Conservation (phyloP, 164 flowering plant genomes). For the Umbilicus rupestris region DNA sequence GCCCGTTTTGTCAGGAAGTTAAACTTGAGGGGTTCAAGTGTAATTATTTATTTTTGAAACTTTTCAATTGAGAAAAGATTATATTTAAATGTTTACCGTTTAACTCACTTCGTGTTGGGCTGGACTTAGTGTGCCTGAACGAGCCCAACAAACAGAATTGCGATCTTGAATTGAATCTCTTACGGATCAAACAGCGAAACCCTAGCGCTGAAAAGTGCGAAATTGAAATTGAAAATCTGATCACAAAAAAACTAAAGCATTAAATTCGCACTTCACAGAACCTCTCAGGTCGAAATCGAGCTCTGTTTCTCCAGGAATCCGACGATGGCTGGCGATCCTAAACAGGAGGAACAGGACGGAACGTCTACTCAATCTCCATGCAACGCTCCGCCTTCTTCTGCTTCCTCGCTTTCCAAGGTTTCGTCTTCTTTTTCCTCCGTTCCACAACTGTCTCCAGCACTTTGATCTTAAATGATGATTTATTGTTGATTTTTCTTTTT, state of each 20-base stretch:
- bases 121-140: not conserved
- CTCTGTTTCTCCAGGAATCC: not conserved
- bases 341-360: slow-evolving; percentile 75
- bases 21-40: no score
- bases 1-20: no score
- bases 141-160: not conserved
- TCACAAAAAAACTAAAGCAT: not conserved
- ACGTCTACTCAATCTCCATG: slow-evolving; percentile 80
- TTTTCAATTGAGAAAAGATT: no score
- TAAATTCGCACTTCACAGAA: not conserved
- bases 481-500: not conserved
- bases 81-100: no score
- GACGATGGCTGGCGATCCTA: slow-evolving; percentile 12
- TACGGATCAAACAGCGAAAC: slow-evolving; percentile 9
- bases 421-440: slow-evolving; percentile 14
- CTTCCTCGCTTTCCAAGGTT: slow-evolving; percentile 79
- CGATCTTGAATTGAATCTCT: not conserved
- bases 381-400: slow-evolving; percentile 73
- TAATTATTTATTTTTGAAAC: no score
- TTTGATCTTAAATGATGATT: not conserved
- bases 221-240: slow-evolving; percentile 1
- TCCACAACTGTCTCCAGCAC: not conserved
- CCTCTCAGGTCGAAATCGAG: not conserved
- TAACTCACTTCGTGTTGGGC: no score
- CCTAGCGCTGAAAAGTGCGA: slow-evolving; percentile 8